Evolutionary conservation across 495 filamentous ascomycete species (phyloP).

Genomic region (Trichoderma virens): DNA sequence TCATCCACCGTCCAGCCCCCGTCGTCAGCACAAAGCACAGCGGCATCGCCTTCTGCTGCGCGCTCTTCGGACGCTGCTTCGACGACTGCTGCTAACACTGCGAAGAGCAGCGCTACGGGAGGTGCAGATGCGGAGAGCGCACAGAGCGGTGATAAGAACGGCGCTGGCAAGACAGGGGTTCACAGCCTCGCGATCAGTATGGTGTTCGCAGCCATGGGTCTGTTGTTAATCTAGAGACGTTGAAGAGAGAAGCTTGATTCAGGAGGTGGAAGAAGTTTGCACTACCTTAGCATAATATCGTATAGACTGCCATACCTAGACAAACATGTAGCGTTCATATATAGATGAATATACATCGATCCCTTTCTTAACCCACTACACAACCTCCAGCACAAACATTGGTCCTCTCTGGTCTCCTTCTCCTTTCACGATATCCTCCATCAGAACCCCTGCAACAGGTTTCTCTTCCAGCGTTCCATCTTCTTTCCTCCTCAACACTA

Average conservation of each 20-base stretch:
- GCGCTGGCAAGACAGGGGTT: background rate
- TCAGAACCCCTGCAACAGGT: background rate
- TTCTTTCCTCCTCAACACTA: constrained; percentile 18
- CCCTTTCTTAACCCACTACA: background rate
- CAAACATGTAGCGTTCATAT: background rate
- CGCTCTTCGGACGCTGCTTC: background rate
- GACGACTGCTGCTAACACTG: background rate
- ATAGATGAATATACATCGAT: background rate
- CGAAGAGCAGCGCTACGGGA: background rate
- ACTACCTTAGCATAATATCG: background rate
- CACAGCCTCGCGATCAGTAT: background rate
- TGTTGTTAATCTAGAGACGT: background rate
- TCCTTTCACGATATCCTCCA: background rate
- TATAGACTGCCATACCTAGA: background rate
- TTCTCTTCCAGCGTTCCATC: background rate
- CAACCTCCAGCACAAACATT: constrained; percentile 3
- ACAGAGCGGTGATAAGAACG: background rate
- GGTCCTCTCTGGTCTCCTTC: background rate
- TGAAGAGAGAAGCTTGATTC: background rate
- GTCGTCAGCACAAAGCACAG: too few relatives aligned
- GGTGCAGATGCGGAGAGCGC: background rate
- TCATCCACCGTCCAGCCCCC: too few relatives aligned
- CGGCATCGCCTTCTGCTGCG: background rate
- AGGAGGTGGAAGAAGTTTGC: background rate
- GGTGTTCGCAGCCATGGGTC: background rate